phyloP scores from a whole-genome alignment of 179 eudicot species.

The Amaranthus tricolor region DNA sequence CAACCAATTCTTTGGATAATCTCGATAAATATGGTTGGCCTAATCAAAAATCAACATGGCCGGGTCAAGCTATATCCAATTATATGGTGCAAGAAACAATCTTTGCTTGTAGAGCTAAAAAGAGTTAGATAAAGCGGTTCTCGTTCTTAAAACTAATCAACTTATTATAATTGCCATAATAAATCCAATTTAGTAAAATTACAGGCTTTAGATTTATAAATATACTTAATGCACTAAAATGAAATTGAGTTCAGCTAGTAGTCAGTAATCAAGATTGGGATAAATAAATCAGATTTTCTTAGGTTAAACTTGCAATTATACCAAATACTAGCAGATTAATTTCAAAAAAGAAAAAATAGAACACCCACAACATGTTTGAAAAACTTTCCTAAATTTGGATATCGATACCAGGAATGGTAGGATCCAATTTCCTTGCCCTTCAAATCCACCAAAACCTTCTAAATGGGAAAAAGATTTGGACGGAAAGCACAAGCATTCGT shows the following conservation, averaged over 20 bases:
- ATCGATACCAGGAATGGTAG: neutral
- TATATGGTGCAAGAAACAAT: neutral
- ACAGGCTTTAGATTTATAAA: neutral
- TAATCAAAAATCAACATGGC: slow-evolving; percentile 27
- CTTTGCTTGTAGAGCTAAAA: neutral
- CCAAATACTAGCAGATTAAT: neutral
- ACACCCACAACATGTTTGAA: too few species aligned
- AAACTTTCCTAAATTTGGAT: neutral
- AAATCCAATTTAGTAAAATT: neutral
- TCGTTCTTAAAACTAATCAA: neutral
- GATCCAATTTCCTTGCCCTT: too few species aligned
- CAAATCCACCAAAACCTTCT: too few species aligned
- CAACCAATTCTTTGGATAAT: slow-evolving; percentile 93
- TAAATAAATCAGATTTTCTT: too few species aligned
- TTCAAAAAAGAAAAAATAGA: neutral
- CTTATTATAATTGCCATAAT: neutral
- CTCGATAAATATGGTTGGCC: slow-evolving; percentile 95
- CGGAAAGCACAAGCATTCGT: too few species aligned
- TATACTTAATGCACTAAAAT: neutral
- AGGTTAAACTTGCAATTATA: neutral
- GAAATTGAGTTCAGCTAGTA: neutral
- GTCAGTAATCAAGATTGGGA: neutral
- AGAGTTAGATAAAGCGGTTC: neutral
- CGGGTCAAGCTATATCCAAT: neutral
- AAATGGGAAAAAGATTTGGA: too few species aligned